Conservation (phyloP, 106 monocot species). For the Posidonia australis region DNA sequence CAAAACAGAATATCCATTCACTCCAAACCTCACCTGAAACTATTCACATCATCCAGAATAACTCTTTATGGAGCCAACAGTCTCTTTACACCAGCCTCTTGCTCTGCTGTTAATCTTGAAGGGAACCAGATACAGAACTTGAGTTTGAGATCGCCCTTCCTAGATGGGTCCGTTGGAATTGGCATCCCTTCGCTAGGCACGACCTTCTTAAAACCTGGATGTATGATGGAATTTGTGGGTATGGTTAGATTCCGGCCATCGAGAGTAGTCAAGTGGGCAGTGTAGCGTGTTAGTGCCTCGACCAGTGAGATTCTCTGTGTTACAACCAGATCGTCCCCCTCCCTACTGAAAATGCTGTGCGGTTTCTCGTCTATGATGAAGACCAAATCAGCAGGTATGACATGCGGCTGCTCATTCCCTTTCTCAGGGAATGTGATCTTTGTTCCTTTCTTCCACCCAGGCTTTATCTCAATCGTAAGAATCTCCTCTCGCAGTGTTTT, state of each 20-base stretch:
- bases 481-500: constrained; percentile 12
- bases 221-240: constrained; percentile 10
- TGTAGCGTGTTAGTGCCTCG: constrained; percentile 13
- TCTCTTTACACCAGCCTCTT: constrained; percentile 6
- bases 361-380: constrained; percentile 24
- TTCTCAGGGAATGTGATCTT: constrained; percentile 25
- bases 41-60: too few species aligned
- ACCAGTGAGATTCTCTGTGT: constrained; percentile 10
- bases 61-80: constrained; percentile 2
- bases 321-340: constrained; percentile 16
- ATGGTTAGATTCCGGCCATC: constrained; percentile 12
- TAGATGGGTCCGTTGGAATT: constrained; percentile 12
- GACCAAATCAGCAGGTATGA: constrained; percentile 8
- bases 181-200: constrained; percentile 18
- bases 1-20: too few species aligned
- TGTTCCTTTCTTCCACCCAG: constrained; percentile 26
- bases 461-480: constrained; percentile 15
- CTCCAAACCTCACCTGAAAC: too few species aligned
- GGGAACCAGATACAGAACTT: constrained; percentile 16
- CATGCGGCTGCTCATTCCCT: constrained; percentile 16
- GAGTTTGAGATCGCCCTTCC: constrained; percentile 12
- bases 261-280: constrained; percentile 7
- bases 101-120: constrained; percentile 6
- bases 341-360: constrained; percentile 6
- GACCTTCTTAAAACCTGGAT: constrained; percentile 12